phyloP scores from a whole-genome alignment of 768 basidiomycete species.

The Amanita brunnescens region DNA sequence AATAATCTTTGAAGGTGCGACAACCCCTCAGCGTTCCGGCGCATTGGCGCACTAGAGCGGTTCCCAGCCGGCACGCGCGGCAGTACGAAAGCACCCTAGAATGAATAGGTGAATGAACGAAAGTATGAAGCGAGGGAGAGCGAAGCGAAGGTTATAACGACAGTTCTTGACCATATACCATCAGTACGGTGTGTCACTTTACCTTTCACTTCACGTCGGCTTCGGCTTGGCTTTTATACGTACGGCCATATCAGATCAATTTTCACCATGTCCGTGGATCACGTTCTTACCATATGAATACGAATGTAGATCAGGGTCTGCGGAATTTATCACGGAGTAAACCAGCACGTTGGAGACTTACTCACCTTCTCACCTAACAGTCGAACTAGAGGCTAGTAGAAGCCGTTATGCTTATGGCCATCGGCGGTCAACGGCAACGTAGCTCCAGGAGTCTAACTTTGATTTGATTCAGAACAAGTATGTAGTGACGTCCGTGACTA shows the following conservation, averaged over 20 bases:
- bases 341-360: not conserved
- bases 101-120: not conserved
- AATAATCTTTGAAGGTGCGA: not conserved
- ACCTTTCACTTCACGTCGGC: no score
- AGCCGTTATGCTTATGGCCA: not conserved
- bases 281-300: no score
- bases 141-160: not conserved
- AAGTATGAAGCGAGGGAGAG: not conserved
- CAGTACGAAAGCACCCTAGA: not conserved
- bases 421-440: not conserved
- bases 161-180: no score
- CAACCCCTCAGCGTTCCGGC: not conserved
- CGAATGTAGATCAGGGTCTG: no score
- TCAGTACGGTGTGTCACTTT: no score
- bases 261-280: no score
- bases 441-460: constrained; percentile 1
- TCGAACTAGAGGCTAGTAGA: not conserved
- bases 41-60: not conserved
- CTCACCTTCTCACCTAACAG: not conserved
- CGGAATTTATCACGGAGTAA: not conserved
- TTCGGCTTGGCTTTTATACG: no score
- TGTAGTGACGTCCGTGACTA: constrained; percentile 1
- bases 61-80: not conserved
- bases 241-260: no score
- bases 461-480: constrained; percentile 1